Evolutionary conservation across 2,329 filamentous ascomycete species (phyloP), one percentile per base, ranked within the genome.

Genomic region (Aspergillus caelatus): DNA sequence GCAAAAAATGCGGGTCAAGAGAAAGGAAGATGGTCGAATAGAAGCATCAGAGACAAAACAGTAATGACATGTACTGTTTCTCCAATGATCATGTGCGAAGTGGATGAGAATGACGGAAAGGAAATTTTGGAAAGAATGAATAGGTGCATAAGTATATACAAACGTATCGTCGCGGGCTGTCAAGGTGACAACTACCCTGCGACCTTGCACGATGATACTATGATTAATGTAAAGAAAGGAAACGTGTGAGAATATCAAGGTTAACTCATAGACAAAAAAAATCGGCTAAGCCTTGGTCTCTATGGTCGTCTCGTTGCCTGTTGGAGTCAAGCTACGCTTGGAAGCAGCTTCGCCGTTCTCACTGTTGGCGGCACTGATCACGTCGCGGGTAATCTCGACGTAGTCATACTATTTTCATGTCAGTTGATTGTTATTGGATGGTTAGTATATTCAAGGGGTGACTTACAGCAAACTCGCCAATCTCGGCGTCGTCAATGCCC

Each of bases 401-500:
- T 96, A 96, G 78, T 96, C 93, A 77, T 96, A 96, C 82, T 85
- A 66, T 54, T 57, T 54, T 12, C 30, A 34, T 30, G 4, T 52
- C 23, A 48, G 58, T 71, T 48, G 63, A 63, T 19, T 39, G 28
- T 8, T 2, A 32, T n/a, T 10, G 4, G 10, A n/a, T 52, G 9
- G 16, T 26, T 46, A 26, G 2, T 11, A 28, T 48, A 23, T 26
- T 46, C 4, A 7, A 36, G 48, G 19, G 28, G 14, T 50, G 60
- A 82, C 84, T 76, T 82, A 86, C 84, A n/a, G 92, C 93, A 76
- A 95, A 96, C 81, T 96, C 93, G 76, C 93, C 93, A 73, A 96
- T 92, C 79, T 97, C 93, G 28, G 91, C 89, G 72, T 96, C 93
- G 72, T 96, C 93, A 64, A 96, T 93, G 68, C 93, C 93, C 48